These are phyloP conservation scores for Microdochium nivale DNA, from an alignment of 2,329 filamentous ascomycete genomes.

Conservation along the genomic window DNA sequence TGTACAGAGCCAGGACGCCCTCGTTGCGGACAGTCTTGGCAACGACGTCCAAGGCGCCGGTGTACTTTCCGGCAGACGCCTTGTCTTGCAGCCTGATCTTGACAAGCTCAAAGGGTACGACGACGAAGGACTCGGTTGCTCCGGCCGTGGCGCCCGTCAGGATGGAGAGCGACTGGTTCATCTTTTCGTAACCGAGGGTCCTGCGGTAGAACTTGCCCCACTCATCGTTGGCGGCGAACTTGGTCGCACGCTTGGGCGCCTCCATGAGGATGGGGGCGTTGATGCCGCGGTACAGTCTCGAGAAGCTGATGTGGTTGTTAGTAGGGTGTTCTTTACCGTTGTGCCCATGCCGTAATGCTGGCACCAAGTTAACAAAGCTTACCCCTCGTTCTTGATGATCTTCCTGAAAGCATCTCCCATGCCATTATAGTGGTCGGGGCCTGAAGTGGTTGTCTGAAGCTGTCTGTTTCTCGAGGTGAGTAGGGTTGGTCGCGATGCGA, in stretches of 20 bases:
- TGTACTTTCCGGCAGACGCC: slow-evolving; percentile 83
- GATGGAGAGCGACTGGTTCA: slow-evolving; percentile 85
- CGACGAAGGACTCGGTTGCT: slow-evolving; percentile 92
- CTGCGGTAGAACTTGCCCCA: slow-evolving; percentile 94
- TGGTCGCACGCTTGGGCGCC: slow-evolving; percentile 80
- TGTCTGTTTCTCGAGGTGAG: slow-evolving; percentile 48
- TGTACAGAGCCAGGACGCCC: slow-evolving; percentile 83
- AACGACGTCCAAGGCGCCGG: slow-evolving; percentile 71
- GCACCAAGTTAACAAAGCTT: slow-evolving; percentile 27
- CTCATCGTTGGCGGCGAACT: slow-evolving; percentile 97
- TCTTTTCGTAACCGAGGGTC: slow-evolving; percentile 73
- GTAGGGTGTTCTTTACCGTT: background rate
- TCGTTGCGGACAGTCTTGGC: slow-evolving; percentile 76
- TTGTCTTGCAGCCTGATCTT: slow-evolving; percentile 98
- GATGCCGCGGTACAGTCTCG: slow-evolving; percentile 91
- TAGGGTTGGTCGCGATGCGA: slow-evolving; percentile 2
- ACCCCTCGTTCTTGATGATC: slow-evolving; percentile 95
- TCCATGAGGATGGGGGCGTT: slow-evolving; percentile 96
- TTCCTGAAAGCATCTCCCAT: slow-evolving; percentile 98
- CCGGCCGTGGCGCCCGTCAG: slow-evolving; percentile 91
- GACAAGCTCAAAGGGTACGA: slow-evolving; percentile 79
- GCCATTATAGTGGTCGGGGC: slow-evolving; percentile 84
- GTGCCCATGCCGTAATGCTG: background rate
- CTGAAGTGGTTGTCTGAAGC: slow-evolving; percentile 68
- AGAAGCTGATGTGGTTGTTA: slow-evolving; percentile 47